Conservation (phyloP, 306 rosid species). For the Dryas alaskensis region DNA sequence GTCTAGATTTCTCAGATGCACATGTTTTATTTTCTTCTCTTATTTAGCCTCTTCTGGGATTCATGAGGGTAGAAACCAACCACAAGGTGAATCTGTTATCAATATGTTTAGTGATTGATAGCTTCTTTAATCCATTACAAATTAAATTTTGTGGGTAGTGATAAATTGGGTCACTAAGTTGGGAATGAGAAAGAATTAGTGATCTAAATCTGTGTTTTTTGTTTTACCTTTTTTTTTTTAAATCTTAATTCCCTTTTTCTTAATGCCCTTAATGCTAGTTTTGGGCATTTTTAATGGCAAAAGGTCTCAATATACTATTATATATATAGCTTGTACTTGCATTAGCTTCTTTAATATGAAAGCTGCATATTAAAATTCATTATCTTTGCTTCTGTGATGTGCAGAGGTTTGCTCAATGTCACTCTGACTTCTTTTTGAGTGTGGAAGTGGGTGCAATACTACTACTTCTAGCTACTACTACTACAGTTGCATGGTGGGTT, state of each 20-base stretch:
- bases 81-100: not conserved
- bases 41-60: not conserved
- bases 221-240: too few species aligned
- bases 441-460: not conserved
- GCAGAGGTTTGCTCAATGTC: not conserved
- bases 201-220: too few species aligned
- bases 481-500: slow-evolving; percentile 4
- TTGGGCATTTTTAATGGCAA: too few species aligned
- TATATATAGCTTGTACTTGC: too few species aligned
- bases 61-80: not conserved
- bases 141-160: not conserved
- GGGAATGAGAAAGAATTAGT: not conserved
- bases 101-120: not conserved
- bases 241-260: too few species aligned
- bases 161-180: not conserved
- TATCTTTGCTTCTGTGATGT: not conserved
- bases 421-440: not conserved
- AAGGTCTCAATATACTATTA: too few species aligned
- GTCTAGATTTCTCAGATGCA: not conserved
- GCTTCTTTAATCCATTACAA: not conserved
- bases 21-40: too few species aligned
- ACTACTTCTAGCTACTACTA: not conserved
- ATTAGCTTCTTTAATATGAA: too few species aligned
- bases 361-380: not conserved
- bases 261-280: too few species aligned